These are phyloP conservation scores for Neofusicoccum laricinum DNA, from an alignment of 2,329 filamentous ascomycete genomes.

Conservation along the genomic window DNA sequence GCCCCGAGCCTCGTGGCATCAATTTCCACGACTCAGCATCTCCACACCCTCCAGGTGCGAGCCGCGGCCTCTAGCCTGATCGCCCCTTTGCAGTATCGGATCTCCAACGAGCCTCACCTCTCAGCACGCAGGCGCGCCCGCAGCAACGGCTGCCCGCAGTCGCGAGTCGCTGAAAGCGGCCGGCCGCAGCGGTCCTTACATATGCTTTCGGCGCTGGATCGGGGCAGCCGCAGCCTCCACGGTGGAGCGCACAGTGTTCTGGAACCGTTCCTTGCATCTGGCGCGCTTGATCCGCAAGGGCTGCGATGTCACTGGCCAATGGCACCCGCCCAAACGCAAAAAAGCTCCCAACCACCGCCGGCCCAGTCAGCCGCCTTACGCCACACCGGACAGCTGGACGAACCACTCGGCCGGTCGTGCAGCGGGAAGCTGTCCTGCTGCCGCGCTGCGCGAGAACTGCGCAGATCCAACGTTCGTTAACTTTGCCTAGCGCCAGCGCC, in stretches of 20 bases:
- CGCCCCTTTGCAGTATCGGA: constrained; percentile 11
- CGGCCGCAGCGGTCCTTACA: constrained; percentile 6
- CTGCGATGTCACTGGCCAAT: constrained; percentile 5
- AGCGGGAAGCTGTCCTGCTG: constrained; percentile 2
- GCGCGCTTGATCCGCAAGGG: constrained; percentile 14
- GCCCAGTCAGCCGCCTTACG: neutral
- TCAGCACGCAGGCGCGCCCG: neutral
- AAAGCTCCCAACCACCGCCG: constrained; percentile 1
- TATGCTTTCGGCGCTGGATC: constrained; percentile 11
- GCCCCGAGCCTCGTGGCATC: constrained; percentile 13
- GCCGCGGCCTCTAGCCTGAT: constrained; percentile 12
- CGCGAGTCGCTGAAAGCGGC: neutral
- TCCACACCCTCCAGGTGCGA: constrained; percentile 10
- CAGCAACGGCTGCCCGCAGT: neutral
- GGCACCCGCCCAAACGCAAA: neutral
- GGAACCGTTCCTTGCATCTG: constrained; percentile 18
- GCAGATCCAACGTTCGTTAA: constrained; percentile 6
- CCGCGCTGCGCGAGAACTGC: neutral
- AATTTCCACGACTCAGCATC: constrained; percentile 16
- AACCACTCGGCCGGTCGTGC: neutral
- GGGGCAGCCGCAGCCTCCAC: neutral
- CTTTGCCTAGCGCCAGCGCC: neutral
- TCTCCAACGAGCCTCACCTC: constrained; percentile 1
- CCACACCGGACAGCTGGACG: constrained; percentile 6
- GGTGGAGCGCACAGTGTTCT: constrained; percentile 7